Percentiles rank a stretch among this genome's conserved stretches.
These are phyloP conservation scores for Pseudocercospora fijiensis DNA, from an alignment of 2,329 filamentous ascomycete species.

Conservation along the genomic window DNA sequence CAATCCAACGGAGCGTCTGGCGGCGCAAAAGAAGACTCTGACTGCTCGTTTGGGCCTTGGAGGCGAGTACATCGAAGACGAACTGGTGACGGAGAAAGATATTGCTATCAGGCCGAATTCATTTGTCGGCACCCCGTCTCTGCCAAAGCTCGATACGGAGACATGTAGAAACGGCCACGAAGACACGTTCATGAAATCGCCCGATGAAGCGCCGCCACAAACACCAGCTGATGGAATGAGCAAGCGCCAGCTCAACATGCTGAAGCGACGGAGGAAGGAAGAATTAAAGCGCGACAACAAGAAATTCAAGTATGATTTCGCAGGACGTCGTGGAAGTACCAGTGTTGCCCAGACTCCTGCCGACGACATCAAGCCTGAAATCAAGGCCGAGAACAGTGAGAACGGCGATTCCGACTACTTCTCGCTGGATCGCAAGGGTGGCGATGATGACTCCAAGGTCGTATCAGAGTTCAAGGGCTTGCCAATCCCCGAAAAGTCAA, in stretches of 20 bases:
- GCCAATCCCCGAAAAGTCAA: conserved; percentile 75
- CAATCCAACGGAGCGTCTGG: conserved; percentile 75
- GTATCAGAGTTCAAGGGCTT: conserved; percentile 94
- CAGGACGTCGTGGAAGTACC: conserved; percentile 60
- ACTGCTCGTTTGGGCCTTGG: conserved; percentile 77
- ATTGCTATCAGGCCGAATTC: conserved; percentile 47
- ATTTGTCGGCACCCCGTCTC: conserved; percentile 38
- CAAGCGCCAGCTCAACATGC: conserved; percentile 87
- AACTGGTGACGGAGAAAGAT: conserved; percentile 69
- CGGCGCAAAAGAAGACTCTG: conserved; percentile 87
- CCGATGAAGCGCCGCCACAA: conserved; percentile 33
- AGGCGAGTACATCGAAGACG: conserved; percentile 81
- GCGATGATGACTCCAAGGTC: conserved; percentile 87
- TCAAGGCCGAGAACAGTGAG: conserved; percentile 51
- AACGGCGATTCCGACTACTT: conserved; percentile 74
- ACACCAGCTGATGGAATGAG: conserved; percentile 59
- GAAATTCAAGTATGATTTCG: conserved; percentile 76
- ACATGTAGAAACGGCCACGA: conserved; percentile 44
- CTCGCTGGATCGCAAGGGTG: conserved; percentile 73
- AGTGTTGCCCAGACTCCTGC: conserved; percentile 58
- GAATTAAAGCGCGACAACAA: conserved; percentile 85
- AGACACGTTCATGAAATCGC: conserved; percentile 33
- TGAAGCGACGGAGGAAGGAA: conserved; percentile 91
- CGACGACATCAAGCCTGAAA: conserved; percentile 60
- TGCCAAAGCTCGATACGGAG: conserved; percentile 55